Base-by-base conservation (phyloP, 78 protist species). In the Isochrysis galbana region DNA sequence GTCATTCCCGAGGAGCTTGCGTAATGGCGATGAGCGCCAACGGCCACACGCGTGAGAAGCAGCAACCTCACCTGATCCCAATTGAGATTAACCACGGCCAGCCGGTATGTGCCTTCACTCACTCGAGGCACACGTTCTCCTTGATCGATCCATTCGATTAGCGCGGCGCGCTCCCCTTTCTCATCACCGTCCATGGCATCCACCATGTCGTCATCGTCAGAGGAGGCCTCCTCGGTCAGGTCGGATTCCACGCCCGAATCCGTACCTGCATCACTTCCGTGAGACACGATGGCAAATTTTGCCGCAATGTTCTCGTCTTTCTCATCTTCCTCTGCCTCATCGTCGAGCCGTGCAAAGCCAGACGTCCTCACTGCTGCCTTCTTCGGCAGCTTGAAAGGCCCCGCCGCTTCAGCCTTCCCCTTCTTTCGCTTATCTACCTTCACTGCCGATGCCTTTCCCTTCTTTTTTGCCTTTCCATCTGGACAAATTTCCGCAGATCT, bases 61-160 rank as follows among this genome's bases (percentile, higher is more conserved):
- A 23, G 7, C 77, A n/a, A 23, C 1, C 84, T 88, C 70, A 94
- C 87, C 54, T 89, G 87, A 1, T 55, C 92, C 97, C 97, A 95
- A 84, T 95, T 94, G 55, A 92, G 90, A 54, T 94, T 92, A 70
- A 87, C 26, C 19, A 95, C 93, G 2, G 97, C 97, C 38, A 95
- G 84, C 90, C 97, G 92, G 45, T 83, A 54, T 0, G 93, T 42
- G 46, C 94, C 95, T 34, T 92, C 97, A 41, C 89, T 93, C 87
- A 92, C 61, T 26, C 70, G 89, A 70, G 94, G 93, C 42, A 94
- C 74, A 48, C 83, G 26, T 23, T 2, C 39, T 0, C 39, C 3
- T 51, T 44, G 39, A 17, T 82, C 55, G 67, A 82, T 17, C 61
- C 41, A 82, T 23, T 25, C 21, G 42, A 25, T 34, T 0, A 45